A percentile compares a stretch with the other conserved stretches of the same genome.
phyloP scores from a whole-genome alignment of 495 filamentous ascomycete genomes.

The Xanthoparmelia taractica region DNA sequence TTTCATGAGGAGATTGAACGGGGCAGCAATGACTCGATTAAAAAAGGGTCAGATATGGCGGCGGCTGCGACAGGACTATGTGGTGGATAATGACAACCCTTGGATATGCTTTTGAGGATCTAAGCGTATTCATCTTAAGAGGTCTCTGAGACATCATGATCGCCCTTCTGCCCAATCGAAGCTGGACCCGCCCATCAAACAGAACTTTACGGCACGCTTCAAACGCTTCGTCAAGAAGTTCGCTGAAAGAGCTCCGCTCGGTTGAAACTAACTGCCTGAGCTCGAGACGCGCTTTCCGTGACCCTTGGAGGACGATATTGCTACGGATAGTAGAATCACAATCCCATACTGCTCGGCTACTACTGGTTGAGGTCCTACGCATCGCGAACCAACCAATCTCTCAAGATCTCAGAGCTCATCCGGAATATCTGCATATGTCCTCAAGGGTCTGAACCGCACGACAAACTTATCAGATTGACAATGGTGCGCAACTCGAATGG shows the following conservation, averaged over 20 bases:
- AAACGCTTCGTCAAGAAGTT: not conserved
- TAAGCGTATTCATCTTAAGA: not conserved
- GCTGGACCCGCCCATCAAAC: not conserved
- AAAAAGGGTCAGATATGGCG: conserved; percentile 27
- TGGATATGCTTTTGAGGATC: not conserved
- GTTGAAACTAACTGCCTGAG: not conserved
- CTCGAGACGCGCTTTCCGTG: not conserved
- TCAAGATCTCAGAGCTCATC: not conserved
- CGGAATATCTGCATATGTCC: not conserved
- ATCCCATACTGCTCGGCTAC: not conserved
- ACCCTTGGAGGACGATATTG: too few species aligned
- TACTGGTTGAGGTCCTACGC: not conserved
- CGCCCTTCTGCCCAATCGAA: not conserved
- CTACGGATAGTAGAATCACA: not conserved
- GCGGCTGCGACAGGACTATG: conserved; percentile 13
- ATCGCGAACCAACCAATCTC: not conserved
- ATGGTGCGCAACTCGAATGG: not conserved
- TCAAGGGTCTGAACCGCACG: not conserved
- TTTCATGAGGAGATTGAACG: conserved; percentile 89
- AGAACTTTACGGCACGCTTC: not conserved
- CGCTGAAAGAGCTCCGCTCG: not conserved
- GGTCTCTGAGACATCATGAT: not conserved
- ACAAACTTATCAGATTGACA: not conserved
- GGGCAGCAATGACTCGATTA: conserved; percentile 85
- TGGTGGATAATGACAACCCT: conserved; percentile 12